Evolutionary conservation across 2,329 filamentous ascomycete genomes (phyloP).

Genomic region (Colletotrichum australisinense): DNA sequence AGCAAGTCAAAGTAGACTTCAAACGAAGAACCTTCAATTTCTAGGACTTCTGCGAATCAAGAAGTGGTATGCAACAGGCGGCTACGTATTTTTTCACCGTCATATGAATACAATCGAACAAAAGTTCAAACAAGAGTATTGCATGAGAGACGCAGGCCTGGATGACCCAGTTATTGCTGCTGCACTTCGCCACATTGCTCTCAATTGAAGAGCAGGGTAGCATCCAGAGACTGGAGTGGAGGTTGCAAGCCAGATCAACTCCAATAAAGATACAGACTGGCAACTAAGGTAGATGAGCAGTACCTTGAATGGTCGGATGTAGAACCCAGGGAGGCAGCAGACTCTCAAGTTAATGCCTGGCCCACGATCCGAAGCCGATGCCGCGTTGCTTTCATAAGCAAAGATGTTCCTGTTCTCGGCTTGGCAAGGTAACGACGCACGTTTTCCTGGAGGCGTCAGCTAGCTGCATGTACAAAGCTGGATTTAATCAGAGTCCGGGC

Average conservation of each 20-base stretch:
- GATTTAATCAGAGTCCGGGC: neutral
- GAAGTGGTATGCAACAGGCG: neutral
- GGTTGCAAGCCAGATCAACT: neutral
- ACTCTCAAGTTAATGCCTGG: no score
- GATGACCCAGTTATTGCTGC: neutral
- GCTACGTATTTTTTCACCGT: neutral
- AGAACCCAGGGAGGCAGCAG: neutral
- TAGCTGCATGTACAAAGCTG: neutral
- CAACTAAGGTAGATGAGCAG: neutral
- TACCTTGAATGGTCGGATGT: neutral
- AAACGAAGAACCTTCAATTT: neutral
- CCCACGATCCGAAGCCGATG: neutral
- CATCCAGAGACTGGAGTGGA: neutral
- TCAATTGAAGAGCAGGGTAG: neutral
- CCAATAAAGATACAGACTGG: neutral
- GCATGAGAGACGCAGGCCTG: neutral
- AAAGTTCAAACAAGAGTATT: neutral
- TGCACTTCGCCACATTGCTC: slow-evolving; percentile 14
- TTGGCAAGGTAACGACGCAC: neutral
- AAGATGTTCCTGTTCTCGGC: neutral
- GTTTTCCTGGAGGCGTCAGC: neutral
- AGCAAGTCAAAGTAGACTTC: neutral
- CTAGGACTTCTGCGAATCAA: neutral
- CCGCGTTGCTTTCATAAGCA: neutral
- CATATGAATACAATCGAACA: neutral